Percentiles rank a stretch among this genome's conserved stretches.
These are phyloP conservation scores for Mycena floridula DNA, from an alignment of 768 basidiomycete genomes.

Conservation along the genomic window DNA sequence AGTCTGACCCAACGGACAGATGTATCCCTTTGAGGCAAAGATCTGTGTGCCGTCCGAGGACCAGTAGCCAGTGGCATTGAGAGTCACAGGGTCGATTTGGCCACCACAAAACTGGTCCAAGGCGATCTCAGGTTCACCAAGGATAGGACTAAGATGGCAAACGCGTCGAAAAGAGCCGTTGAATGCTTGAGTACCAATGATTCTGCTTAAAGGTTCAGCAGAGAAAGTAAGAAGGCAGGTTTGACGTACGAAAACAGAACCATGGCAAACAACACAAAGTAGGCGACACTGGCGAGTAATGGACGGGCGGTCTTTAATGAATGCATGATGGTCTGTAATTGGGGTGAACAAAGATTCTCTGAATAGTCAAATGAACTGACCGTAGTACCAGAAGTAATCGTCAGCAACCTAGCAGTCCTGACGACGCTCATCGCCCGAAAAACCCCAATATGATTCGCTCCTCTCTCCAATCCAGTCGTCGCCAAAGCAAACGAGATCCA, in stretches of 20 bases:
- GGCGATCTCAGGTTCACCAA: constrained; percentile 44
- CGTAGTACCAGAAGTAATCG: constrained; percentile 88
- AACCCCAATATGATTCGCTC: constrained; percentile 68
- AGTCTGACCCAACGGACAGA: constrained; percentile 82
- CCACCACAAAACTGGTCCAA: constrained; percentile 75
- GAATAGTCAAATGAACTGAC: constrained; percentile 35
- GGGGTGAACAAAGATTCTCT: constrained; percentile 7
- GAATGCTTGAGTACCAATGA: constrained; percentile 94
- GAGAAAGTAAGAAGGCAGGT: background rate
- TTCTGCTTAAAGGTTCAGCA: constrained; percentile 33
- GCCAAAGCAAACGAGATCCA: constrained; percentile 82
- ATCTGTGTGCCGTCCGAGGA: constrained; percentile 28
- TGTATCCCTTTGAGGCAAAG: constrained; percentile 64
- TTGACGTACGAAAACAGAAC: constrained; percentile 73
- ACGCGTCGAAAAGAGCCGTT: constrained; percentile 72
- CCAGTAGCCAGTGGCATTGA: constrained; percentile 40
- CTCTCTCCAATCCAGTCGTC: constrained; percentile 59
- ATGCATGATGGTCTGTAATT: constrained; percentile 71
- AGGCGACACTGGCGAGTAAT: constrained; percentile 82
- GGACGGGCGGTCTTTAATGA: constrained; percentile 89
- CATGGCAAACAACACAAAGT: constrained; percentile 90
- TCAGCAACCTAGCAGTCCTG: constrained; percentile 72
- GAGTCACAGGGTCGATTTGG: constrained; percentile 54
- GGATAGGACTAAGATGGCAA: constrained; percentile 49
- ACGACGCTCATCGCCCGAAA: constrained; percentile 88